A percentile compares a stretch with the other conserved stretches of the same genome.
phyloP scores from a whole-genome alignment of 2,329 filamentous ascomycete species.

The Trichoderma oligosporum region DNA sequence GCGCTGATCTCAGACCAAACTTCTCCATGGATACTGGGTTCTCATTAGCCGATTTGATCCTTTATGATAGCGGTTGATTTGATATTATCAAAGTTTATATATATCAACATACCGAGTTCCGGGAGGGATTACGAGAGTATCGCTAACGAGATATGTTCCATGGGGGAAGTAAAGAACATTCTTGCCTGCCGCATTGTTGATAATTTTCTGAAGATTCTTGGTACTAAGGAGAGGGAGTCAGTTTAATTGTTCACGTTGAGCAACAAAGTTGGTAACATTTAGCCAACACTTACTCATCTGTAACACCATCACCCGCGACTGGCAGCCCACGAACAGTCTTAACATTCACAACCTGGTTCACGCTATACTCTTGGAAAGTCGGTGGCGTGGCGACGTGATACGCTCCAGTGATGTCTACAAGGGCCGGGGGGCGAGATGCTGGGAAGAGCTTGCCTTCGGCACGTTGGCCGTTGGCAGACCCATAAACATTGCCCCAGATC shows the following conservation, averaged over 20 bases:
- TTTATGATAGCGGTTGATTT: too few species aligned
- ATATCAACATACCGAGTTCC: constrained; percentile 18
- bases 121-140: constrained; percentile 45
- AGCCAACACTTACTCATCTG: constrained; percentile 32
- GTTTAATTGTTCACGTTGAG: not conserved
- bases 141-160: constrained; percentile 50
- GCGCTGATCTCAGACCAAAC: constrained; percentile 36
- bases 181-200: constrained; percentile 26
- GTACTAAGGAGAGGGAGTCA: constrained; percentile 16
- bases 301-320: constrained; percentile 41
- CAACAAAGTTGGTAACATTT: not conserved
- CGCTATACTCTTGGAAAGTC: constrained; percentile 38
- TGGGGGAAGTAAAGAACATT: constrained; percentile 43
- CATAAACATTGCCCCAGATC: constrained; percentile 23
- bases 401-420: constrained; percentile 18
- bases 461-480: constrained; percentile 15
- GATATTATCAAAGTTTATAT: not conserved
- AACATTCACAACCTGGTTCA: constrained; percentile 43
- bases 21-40: constrained; percentile 19
- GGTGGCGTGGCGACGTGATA: constrained; percentile 19
- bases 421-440: constrained; percentile 10
- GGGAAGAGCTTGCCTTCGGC: constrained; percentile 21
- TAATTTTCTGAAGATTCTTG: constrained; percentile 22
- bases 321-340: constrained; percentile 39
- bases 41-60: not conserved